These are phyloP conservation scores for Starmera caribaea DNA, from an alignment of 805 yeast genomes.

Conservation along the genomic window DNA sequence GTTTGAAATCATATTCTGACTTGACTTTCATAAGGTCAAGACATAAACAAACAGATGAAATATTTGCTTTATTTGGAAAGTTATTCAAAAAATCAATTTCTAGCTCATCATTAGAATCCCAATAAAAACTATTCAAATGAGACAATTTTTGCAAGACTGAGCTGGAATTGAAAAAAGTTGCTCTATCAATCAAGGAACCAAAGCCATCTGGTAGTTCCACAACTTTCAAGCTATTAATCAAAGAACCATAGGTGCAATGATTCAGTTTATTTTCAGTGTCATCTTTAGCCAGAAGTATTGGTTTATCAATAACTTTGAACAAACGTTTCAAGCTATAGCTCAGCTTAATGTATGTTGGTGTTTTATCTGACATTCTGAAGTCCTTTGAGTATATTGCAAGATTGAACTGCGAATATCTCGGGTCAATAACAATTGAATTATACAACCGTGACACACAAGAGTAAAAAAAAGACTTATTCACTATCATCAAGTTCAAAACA, in stretches of 20 bases:
- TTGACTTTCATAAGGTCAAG: conserved; percentile 19
- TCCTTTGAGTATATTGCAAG: conserved; percentile 24
- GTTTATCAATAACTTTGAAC: conserved; percentile 10
- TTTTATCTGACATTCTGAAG: conserved; percentile 5
- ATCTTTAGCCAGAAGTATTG: conserved; percentile 1
- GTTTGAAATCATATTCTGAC: conserved; percentile 3
- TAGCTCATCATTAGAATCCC: conserved; percentile 27
- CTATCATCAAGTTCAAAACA: conserved; percentile 22
- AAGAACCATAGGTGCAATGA: conserved; percentile 4
- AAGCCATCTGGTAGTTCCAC: conserved; percentile 33
- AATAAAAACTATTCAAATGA: conserved; percentile 14
- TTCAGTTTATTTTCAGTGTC: neutral
- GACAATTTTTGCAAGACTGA: conserved; percentile 20
- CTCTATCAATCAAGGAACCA: conserved; percentile 23
- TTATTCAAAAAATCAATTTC: conserved; percentile 21
- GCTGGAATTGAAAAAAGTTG: conserved; percentile 15
- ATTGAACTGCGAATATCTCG: conserved; percentile 28
- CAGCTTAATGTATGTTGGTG: conserved; percentile 24
- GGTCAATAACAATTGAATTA: conserved; percentile 18
- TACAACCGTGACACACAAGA: conserved; percentile 27
- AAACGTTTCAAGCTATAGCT: conserved; percentile 31
- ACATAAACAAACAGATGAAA: conserved; percentile 22
- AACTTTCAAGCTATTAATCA: conserved; percentile 22
- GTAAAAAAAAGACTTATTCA: conserved; percentile 21
- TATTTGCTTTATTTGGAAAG: conserved; percentile 21